Conservation (phyloP, 441 rosid species). For the Caryocar brasiliense region DNA sequence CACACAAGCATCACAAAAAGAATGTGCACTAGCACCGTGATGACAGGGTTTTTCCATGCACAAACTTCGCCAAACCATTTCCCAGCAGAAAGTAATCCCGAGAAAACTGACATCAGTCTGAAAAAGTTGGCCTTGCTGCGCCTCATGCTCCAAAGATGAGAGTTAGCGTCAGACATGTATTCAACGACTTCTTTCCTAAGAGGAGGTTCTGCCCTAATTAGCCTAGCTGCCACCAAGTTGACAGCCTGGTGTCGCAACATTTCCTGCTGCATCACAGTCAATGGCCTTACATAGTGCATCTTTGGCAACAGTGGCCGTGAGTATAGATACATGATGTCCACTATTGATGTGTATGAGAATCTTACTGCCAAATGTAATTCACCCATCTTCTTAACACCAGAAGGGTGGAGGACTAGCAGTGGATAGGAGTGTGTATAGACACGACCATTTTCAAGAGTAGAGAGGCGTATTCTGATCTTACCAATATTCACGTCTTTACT, state of each 20-base stretch:
- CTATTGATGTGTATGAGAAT: slow-evolving; percentile 57
- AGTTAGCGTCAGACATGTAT: slow-evolving; percentile 72
- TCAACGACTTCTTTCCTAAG: slow-evolving; percentile 71
- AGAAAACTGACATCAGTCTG: slow-evolving; percentile 61
- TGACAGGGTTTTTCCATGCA: slow-evolving; percentile 67
- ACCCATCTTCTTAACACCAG: slow-evolving; percentile 92
- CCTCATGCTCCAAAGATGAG: slow-evolving; percentile 95
- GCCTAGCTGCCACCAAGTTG: slow-evolving; percentile 69
- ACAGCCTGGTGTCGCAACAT: slow-evolving; percentile 72
- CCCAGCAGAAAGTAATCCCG: slow-evolving; percentile 43
- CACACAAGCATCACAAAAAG: slow-evolving; percentile 56
- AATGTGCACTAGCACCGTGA: slow-evolving; percentile 48
- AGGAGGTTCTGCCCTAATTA: slow-evolving; percentile 83
- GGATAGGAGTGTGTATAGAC: slow-evolving; percentile 81
- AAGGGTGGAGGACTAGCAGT: slow-evolving; percentile 60
- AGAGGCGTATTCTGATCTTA: slow-evolving; percentile 69
- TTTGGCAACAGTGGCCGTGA: slow-evolving; percentile 70
- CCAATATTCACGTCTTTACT: slow-evolving; percentile 54
- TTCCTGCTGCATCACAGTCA: slow-evolving; percentile 67
- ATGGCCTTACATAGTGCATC: slow-evolving; percentile 78
- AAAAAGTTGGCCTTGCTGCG: slow-evolving; percentile 85
- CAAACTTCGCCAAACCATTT: slow-evolving; percentile 78
- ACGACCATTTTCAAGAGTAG: slow-evolving; percentile 70
- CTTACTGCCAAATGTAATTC: slow-evolving; percentile 80
- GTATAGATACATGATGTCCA: slow-evolving; percentile 45